Conservation (phyloP, 1,139 yeast genomes). For the Debaryomyces sp. region DNA sequence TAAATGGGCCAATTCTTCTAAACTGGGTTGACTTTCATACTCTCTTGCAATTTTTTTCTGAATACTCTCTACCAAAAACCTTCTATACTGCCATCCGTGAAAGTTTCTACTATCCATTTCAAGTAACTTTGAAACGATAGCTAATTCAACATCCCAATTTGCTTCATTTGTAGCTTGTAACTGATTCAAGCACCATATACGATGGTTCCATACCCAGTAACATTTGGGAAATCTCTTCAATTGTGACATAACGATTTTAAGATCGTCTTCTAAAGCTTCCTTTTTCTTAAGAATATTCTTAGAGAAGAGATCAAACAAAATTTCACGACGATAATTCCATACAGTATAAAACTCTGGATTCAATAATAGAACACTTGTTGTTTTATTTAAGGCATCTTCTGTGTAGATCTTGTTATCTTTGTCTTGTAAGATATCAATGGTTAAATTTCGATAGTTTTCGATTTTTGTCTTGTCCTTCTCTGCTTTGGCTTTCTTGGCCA, state of each 20-base stretch:
- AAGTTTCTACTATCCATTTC: conserved; percentile 78
- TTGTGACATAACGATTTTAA: conserved; percentile 59
- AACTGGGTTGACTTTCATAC: conserved; percentile 7
- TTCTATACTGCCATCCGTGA: conserved; percentile 95
- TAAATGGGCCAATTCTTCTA: conserved; percentile 18
- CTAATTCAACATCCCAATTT: conserved; percentile 72
- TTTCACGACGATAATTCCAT: conserved; percentile 89
- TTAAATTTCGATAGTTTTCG: conserved; percentile 51
- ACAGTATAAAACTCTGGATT: conserved; percentile 89
- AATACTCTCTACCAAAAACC: conserved; percentile 62
- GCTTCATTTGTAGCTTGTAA: conserved; percentile 47
- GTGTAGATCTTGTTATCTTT: conserved; percentile 37
- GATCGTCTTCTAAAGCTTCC: conserved; percentile 56
- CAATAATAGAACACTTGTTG: conserved; percentile 55
- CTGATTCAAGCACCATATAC: conserved; percentile 76
- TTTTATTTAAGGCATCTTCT: conserved; percentile 45
- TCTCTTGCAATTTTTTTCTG: conserved; percentile 31
- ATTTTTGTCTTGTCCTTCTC: conserved; percentile 58
- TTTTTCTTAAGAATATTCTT: conserved; percentile 21
- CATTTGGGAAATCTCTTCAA: conserved; percentile 79
- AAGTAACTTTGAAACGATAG: conserved; percentile 67
- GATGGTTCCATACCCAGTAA: conserved; percentile 96
- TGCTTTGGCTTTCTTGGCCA: conserved; percentile 56
- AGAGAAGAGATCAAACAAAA: conserved; percentile 43
- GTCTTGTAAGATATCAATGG: conserved; percentile 40